These are phyloP conservation scores for Sporormia fimetaria DNA, from an alignment of 495 filamentous ascomycete species.

Conservation along the genomic window DNA sequence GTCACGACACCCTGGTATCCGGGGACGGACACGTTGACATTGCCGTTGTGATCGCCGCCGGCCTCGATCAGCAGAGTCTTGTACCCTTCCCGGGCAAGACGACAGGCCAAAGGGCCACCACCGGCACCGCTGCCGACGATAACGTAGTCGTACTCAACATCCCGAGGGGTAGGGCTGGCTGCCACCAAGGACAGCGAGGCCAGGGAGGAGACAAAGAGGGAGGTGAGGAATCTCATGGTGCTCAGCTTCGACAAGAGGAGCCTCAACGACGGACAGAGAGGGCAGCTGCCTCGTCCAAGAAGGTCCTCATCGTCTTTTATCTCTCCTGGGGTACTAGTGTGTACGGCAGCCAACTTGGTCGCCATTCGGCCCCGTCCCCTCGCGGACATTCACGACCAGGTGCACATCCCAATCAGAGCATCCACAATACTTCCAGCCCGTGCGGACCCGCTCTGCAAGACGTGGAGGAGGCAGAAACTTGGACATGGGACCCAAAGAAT, in stretches of 20 bases:
- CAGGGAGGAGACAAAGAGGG: neutral
- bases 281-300: neutral
- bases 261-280: neutral
- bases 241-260: neutral
- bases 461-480: too few relatives aligned
- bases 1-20: neutral
- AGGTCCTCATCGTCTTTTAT: too few relatives aligned
- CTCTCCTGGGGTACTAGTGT: too few relatives aligned
- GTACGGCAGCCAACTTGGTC: too few relatives aligned
- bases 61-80: conserved; percentile 14
- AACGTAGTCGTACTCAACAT: conserved; percentile 15
- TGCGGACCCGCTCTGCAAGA: too few relatives aligned
- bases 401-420: too few relatives aligned
- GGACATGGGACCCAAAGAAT: too few relatives aligned
- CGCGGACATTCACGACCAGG: too few relatives aligned
- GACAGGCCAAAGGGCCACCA: conserved; percentile 13
- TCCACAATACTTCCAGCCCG: too few relatives aligned
- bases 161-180: neutral
- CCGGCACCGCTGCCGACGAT: conserved; percentile 16
- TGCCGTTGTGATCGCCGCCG: conserved; percentile 14
- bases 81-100: conserved; percentile 8
- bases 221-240: neutral
- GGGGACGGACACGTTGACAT: neutral
- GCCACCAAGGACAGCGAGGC: neutral
- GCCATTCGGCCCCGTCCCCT: too few relatives aligned